Evolutionary conservation across 176 grass and related monocot genomes (phyloP).

Genomic region (Zoysia pacifica): DNA sequence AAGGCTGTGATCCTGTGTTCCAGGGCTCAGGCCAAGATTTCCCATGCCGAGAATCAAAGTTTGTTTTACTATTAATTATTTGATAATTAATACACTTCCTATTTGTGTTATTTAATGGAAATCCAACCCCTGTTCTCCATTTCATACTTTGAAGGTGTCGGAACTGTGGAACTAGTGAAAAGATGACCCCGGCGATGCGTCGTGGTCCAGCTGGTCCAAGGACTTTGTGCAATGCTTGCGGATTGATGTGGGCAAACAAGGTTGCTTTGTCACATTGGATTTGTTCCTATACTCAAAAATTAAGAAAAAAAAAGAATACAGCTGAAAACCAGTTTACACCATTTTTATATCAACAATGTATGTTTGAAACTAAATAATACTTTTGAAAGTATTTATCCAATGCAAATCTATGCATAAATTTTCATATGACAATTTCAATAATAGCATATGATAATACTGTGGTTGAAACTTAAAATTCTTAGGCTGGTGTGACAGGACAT

Average conservation of each 20-base stretch:
- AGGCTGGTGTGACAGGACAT: constrained; percentile 24
- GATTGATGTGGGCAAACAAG: constrained; percentile 97
- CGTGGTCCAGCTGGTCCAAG: constrained; percentile 93
- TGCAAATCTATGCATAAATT: background rate
- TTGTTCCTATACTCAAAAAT: background rate
- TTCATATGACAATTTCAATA: background rate
- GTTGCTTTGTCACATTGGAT: constrained; percentile 33
- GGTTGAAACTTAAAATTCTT: constrained; percentile 18
- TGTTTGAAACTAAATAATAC: background rate
- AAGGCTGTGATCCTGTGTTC: constrained; percentile 52
- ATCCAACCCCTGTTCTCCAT: background rate
- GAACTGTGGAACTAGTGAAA: constrained; percentile 87
- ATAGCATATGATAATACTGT: background rate
- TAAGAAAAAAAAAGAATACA: background rate
- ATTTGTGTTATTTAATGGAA: constrained; percentile 13
- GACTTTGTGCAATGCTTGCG: constrained; percentile 93
- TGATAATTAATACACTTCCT: constrained; percentile 24
- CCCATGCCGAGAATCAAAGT: constrained; percentile 66
- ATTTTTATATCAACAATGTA: background rate
- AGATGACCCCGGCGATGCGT: constrained; percentile 85
- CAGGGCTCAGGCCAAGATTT: constrained; percentile 55
- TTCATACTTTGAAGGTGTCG: constrained; percentile 61
- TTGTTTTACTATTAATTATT: constrained; percentile 37
- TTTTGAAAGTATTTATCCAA: background rate
- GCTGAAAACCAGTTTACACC: background rate